Evolutionary conservation across 192 early-diverging fungal genomes (phyloP).

Genomic region (Umbelopsis vinacea): DNA sequence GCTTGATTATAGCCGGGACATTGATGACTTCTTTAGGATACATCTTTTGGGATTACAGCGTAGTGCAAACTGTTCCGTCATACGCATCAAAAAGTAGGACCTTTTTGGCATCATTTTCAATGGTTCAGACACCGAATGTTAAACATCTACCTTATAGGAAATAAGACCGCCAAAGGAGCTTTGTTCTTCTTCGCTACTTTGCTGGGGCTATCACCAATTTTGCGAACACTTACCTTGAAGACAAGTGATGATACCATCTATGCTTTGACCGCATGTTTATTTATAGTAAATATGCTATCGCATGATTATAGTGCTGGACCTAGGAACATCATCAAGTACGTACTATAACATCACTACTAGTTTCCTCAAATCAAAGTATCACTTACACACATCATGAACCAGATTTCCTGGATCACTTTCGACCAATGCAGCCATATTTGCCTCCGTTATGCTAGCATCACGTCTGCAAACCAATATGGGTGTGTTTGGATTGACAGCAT

Average conservation of each 20-base stretch:
- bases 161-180: conserved; percentile 63
- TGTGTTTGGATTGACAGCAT: conserved; percentile 86
- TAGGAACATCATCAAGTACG: conserved; percentile 56
- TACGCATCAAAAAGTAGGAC: conserved; percentile 49
- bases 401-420: conserved; percentile 94
- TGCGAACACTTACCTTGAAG: conserved; percentile 88
- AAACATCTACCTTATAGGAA: conserved; percentile 36
- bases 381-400: conserved; percentile 38
- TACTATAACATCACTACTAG: not conserved
- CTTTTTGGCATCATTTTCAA: not conserved
- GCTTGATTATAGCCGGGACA: conserved; percentile 62
- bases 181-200: conserved; percentile 76
- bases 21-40: conserved; percentile 65
- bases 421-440: conserved; percentile 96
- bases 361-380: conserved; percentile 26
- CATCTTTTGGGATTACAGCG: conserved; percentile 71
- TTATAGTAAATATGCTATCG: conserved; percentile 87
- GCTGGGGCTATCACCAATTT: conserved; percentile 85
- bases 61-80: conserved; percentile 44
- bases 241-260: conserved; percentile 93
- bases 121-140: not conserved
- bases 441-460: conserved; percentile 89
- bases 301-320: conserved; percentile 79
- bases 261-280: conserved; percentile 84
- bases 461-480: conserved; percentile 79